Base-by-base conservation (phyloP, 225 moss, liverwort and hornwort species). In the Pleurozium schreberi region DNA sequence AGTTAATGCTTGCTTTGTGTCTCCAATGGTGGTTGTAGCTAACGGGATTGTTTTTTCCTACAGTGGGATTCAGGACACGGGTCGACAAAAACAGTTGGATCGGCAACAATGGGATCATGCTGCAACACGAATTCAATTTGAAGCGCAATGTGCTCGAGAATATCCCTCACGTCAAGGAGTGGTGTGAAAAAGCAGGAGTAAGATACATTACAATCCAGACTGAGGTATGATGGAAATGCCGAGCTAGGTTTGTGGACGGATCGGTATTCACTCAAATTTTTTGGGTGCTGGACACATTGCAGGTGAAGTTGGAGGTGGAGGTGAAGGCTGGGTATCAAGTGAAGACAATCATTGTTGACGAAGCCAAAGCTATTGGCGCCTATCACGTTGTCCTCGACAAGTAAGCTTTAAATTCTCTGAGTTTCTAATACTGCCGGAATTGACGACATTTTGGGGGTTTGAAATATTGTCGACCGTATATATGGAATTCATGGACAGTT, bases 131-230 rank as follows among this genome's bases (percentile, higher is more conserved):
- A 42, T 57, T 94, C 81, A 28, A 60, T 12, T 1, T 68, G 53
- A 94, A 94, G 83, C 90, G 86, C 67, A 64, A 63, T 74, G 42
- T 50, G 57, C n/a, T 94, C 14, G 87, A 90, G 13, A 91, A 85
- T 12, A 87, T 94, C 26, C 88, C 88, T 53, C 89, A 94, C 68
- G 84, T 94, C 49, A 93, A 82, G 88, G 92, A 93, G 45, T 94
- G 93, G 92, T 94, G 94, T 86, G 93, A 93, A 30, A 94, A 94
- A 92, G 92, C 92, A 87, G 94, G 93, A 84, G 92, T 92, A 89
- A 78, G 86, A 53, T 77, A 75, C 43, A 9, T 55, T 83, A 25
- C 60, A 43, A n/a, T 50, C 62, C 38, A 58, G 62, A 28, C 38
- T 47, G 20, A 8, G 38, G 38, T 49, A 5, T 20, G 62, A 49